Conservation (phyloP, 352 stramenopile species). For the Phytophthora parvispora region DNA sequence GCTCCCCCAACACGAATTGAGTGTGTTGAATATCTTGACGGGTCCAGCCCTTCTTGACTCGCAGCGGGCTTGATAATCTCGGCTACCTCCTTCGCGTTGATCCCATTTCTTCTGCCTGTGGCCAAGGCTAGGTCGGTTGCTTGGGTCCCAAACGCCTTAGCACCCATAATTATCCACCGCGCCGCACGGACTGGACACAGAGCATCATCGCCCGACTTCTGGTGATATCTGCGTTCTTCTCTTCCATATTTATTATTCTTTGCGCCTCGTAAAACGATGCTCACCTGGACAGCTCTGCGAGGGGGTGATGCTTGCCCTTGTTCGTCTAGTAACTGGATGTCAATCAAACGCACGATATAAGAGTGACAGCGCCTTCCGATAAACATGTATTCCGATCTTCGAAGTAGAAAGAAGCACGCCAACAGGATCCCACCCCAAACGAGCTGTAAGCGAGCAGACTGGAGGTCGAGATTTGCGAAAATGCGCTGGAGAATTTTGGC, state of each 20-base stretch:
- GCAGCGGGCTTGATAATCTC: too few species aligned
- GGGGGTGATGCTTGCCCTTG: conserved; percentile 1
- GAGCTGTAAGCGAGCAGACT: neutral
- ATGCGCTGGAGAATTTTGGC: neutral
- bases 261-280: conserved; percentile 15
- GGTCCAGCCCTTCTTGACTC: too few species aligned
- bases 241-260: conserved; percentile 38
- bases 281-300: too few species aligned
- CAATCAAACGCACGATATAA: neutral
- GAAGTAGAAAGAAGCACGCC: conserved; percentile 16
- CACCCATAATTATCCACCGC: too few species aligned
- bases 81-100: too few species aligned
- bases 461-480: neutral
- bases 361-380: neutral
- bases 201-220: neutral
- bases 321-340: neutral
- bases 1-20: too few species aligned
- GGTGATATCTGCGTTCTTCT: conserved; percentile 23
- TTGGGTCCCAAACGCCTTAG: too few species aligned
- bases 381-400: conserved; percentile 16
- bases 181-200: neutral
- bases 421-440: conserved; percentile 17
- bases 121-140: too few species aligned
- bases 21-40: too few species aligned
- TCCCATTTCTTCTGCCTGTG: too few species aligned